phyloP scores from a whole-genome alignment of 345 rosid species.

The Arabidopsis suecica region DNA sequence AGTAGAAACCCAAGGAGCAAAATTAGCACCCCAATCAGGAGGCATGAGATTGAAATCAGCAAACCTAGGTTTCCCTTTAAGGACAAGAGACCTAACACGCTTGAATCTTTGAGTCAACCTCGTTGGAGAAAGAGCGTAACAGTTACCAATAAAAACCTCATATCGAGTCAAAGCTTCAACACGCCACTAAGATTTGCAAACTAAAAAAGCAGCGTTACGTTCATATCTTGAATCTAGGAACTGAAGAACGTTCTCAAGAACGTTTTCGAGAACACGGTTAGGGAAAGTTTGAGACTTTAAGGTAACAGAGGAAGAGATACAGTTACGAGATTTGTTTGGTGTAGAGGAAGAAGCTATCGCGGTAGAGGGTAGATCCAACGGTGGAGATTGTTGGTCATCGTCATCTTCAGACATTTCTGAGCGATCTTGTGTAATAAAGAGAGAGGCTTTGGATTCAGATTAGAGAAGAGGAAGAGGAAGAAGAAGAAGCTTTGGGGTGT shows the following conservation, averaged over 20 bases:
- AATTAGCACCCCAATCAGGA: constrained; percentile 80
- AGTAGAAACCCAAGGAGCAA: constrained; percentile 68
- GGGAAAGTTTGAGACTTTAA: constrained; percentile 39
- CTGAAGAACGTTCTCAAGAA: constrained; percentile 83
- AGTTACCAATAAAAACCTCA: constrained; percentile 85
- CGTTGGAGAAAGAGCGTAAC: constrained; percentile 74
- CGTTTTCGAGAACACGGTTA: constrained; percentile 82
- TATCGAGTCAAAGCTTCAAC: constrained; percentile 78
- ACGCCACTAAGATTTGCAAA: constrained; percentile 83
- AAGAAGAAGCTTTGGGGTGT: constrained; percentile 39
- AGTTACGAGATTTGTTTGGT: constrained; percentile 48
- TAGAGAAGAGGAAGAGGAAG: constrained; percentile 22
- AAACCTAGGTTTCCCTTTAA: constrained; percentile 92
- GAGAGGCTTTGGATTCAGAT: constrained; percentile 26
- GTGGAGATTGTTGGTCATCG: constrained; percentile 51
- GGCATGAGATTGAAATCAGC: constrained; percentile 94
- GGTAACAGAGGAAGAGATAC: constrained; percentile 6
- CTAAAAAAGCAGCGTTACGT: constrained; percentile 88
- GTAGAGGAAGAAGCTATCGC: constrained; percentile 36
- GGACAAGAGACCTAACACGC: constrained; percentile 60
- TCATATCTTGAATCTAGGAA: constrained; percentile 76
- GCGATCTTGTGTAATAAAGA: constrained; percentile 41
- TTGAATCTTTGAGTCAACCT: constrained; percentile 66
- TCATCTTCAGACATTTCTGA: constrained; percentile 70
- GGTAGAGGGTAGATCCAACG: constrained; percentile 50